Evolutionary conservation across 177 flowering plant species (phyloP), one percentile per base, ranked within the genome.

Genomic region (Vitis hybrid): DNA sequence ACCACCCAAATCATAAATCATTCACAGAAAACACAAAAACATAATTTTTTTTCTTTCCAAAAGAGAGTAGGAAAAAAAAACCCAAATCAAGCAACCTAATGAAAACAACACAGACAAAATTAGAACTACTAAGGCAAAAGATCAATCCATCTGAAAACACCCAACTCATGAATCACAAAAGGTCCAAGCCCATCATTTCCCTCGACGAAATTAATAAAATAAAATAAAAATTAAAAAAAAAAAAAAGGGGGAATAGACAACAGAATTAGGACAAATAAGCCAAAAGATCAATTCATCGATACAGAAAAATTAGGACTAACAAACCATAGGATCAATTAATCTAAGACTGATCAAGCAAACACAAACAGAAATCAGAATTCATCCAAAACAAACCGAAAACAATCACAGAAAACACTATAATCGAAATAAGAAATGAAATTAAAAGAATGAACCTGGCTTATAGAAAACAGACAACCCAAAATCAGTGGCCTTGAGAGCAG

Each of bases 381-480:
- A 39, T 39, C 48, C 48, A 8, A 39, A 39, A 39, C 10, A 39
- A 39, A 39, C 48, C 7, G 48, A 39, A 39, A 39, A 39, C 48
- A 39, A 29, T 29, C 31, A 29, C 0, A 39, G 48, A 39, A 39
- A 39, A 39, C 48, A 39, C 5, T 8, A 39, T 39, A 39, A 39
- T 39, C 48, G 48, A 39, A 39, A 39, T 8, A 39, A 0, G 7
- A 39, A 39, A 39, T 0, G 0, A 39, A 39, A 39, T 0, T 39
- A 8, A 15, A 55, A 55, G 18, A 14, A 55, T 5, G 3, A n/a
- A 77, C 80, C 80, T 70, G 80, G 80, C 68, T 77, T 77, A 71
- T 70, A 77, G 62, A 77, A 77, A 10, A 77, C 80, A 66, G 81
- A 78, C 51, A 78, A 65, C 29, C 81, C 81, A 66, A 78, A 78